Conservation (phyloP, 768 basidiomycete species). For the Lactarius trivialis region DNA sequence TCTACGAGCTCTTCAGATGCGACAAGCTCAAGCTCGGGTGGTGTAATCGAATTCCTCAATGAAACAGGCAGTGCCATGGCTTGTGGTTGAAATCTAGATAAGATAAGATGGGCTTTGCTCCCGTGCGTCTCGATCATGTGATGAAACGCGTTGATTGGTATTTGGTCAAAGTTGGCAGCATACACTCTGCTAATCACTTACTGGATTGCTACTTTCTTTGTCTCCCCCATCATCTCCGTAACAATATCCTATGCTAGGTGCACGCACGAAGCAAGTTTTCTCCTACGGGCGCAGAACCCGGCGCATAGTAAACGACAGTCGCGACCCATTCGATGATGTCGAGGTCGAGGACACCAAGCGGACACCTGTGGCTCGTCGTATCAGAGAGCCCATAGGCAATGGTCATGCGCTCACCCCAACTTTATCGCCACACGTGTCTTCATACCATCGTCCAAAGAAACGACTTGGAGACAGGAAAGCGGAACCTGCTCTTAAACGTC, state of each 20-base stretch:
- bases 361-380: not conserved
- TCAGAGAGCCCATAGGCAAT: not conserved
- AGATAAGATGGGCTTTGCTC: slow-evolving; percentile 1
- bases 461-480: slow-evolving; percentile 14
- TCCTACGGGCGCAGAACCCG: slow-evolving; percentile 58
- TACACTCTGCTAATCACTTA: not conserved
- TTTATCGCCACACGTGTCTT: slow-evolving; percentile 16
- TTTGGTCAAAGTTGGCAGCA: slow-evolving; percentile 12
- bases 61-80: slow-evolving; percentile 72
- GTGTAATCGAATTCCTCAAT: slow-evolving; percentile 66
- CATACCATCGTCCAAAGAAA: slow-evolving; percentile 17
- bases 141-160: slow-evolving; percentile 26
- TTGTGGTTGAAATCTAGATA: not conserved
- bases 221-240: not conserved
- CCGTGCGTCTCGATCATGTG: slow-evolving; percentile 26
- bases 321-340: slow-evolving; percentile 10
- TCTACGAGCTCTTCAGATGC: slow-evolving; percentile 81
- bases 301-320: slow-evolving; percentile 47
- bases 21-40: slow-evolving; percentile 82
- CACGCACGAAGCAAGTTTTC: slow-evolving; percentile 58
- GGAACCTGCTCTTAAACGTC: not conserved
- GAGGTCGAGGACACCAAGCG: slow-evolving; percentile 2
- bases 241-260: slow-evolving; percentile 42
- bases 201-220: not conserved
- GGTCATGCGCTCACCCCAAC: not conserved